phyloP scores from a whole-genome alignment of 2,329 filamentous ascomycete species.

The Geosmithia morbida region DNA sequence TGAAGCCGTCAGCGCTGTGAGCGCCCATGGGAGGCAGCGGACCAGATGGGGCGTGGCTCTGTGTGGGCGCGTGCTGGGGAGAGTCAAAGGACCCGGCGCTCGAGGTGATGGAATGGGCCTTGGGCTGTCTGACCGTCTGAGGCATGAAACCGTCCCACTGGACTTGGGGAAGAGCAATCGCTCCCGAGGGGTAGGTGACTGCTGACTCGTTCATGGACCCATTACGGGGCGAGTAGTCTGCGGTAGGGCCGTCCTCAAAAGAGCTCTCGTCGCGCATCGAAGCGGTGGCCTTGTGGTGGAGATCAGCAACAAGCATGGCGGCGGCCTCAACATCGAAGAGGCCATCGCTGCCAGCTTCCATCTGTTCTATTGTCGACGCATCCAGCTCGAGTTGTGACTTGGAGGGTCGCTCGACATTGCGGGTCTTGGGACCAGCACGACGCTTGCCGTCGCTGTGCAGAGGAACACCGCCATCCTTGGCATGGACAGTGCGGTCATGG shows the following conservation, averaged over 20 bases:
- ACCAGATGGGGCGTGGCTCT: slow-evolving; percentile 39
- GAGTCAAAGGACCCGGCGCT: slow-evolving; percentile 55
- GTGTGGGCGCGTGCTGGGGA: slow-evolving; percentile 44
- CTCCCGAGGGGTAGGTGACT: slow-evolving; percentile 61
- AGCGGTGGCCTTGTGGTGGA: slow-evolving; percentile 83
- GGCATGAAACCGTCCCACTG: slow-evolving; percentile 86
- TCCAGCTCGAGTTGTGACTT: slow-evolving; percentile 73
- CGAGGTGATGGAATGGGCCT: slow-evolving; percentile 60
- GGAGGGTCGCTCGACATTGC: slow-evolving; percentile 47
- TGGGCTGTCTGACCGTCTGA: slow-evolving; percentile 52
- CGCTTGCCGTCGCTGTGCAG: slow-evolving; percentile 91
- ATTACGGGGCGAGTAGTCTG: slow-evolving; percentile 59
- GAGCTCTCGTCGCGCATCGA: slow-evolving; percentile 47
- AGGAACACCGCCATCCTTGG: slow-evolving; percentile 90
- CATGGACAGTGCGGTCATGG: slow-evolving; percentile 96
- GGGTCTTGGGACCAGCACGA: slow-evolving; percentile 55
- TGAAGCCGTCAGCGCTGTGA: slow-evolving; percentile 42
- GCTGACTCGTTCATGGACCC: slow-evolving; percentile 63
- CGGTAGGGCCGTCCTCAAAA: slow-evolving; percentile 43
- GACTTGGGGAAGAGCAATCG: slow-evolving; percentile 72
- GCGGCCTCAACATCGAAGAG: slow-evolving; percentile 94
- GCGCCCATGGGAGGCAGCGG: slow-evolving; percentile 58
- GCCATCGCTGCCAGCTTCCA: slow-evolving; percentile 79
- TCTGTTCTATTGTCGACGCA: slow-evolving; percentile 76
- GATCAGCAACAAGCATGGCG: slow-evolving; percentile 95